Conservation (phyloP, 805 yeast genomes). For the Grigorovia transvaalensis region DNA sequence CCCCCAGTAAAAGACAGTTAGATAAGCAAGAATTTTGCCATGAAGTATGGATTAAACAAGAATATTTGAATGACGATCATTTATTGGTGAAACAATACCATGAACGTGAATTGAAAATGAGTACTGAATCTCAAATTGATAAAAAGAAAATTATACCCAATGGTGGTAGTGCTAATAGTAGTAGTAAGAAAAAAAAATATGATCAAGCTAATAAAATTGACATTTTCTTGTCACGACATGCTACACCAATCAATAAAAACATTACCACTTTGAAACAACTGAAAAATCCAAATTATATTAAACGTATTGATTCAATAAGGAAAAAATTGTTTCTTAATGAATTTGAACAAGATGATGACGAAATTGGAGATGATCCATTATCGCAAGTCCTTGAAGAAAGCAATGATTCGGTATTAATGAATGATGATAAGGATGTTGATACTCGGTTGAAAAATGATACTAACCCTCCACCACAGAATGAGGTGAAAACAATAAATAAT, state of each 20-base stretch:
- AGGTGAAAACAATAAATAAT: not conserved
- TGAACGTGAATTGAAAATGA: constrained; percentile 2
- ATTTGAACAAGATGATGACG: constrained; percentile 4
- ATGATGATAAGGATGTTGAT: not conserved
- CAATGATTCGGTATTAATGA: not conserved
- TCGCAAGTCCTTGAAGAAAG: not conserved
- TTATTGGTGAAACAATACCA: constrained; percentile 8
- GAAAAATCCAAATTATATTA: not conserved
- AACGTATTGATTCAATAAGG: constrained; percentile 4
- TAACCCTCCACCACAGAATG: not conserved
- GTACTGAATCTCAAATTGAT: not conserved
- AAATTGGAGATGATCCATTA: constrained; percentile 1
- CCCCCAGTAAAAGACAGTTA: constrained; percentile 14
- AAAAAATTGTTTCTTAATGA: constrained; percentile 12
- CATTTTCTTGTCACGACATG: constrained; percentile 13
- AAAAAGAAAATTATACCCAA: not conserved
- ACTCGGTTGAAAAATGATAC: constrained; percentile 1
- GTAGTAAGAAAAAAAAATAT: constrained; percentile 5
- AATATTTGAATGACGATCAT: constrained; percentile 12
- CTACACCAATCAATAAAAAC: constrained; percentile 13
- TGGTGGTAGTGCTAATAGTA: too few relatives aligned
- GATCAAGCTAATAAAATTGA: constrained; percentile 21
- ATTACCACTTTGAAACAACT: constrained; percentile 4
- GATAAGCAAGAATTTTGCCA: constrained; percentile 9
- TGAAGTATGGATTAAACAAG: constrained; percentile 17